Evolutionary conservation across 371 early-diverging fungal species (phyloP).

Genomic region (Choanephora cucurbitarum): DNA sequence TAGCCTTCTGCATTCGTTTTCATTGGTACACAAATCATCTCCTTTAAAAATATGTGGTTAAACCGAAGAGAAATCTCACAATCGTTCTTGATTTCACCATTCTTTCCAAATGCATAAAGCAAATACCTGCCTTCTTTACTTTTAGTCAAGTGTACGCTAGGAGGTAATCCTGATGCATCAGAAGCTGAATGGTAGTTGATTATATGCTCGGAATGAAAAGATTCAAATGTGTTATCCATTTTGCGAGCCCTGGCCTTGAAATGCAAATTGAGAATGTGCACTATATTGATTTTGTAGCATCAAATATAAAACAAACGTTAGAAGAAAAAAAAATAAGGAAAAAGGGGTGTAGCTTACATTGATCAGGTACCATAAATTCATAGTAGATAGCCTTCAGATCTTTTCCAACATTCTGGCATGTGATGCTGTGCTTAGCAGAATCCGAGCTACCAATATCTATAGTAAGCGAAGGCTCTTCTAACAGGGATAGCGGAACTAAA

Average conservation of each 20-base stretch:
- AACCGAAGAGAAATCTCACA: conserved; percentile 35
- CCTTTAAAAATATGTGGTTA: conserved; percentile 27
- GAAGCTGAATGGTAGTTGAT: not conserved
- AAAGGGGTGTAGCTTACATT: conserved; percentile 29
- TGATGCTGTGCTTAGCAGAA: conserved; percentile 29
- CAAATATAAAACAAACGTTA: too few relatives aligned
- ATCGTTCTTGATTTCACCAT: conserved; percentile 49
- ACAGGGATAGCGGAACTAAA: conserved; percentile 32
- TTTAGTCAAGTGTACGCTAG: conserved; percentile 10
- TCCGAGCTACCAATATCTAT: conserved; percentile 28
- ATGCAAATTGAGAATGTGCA: conserved; percentile 19
- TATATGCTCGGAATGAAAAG: not conserved
- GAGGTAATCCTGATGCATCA: not conserved
- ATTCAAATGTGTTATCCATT: conserved; percentile 1
- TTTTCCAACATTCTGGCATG: conserved; percentile 22
- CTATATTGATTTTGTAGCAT: conserved; percentile 9
- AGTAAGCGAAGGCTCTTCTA: conserved; percentile 43
- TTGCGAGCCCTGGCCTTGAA: conserved; percentile 40
- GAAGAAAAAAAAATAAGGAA: too few relatives aligned
- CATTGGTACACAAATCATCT: conserved; percentile 17
- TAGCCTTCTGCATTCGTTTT: conserved; percentile 49
- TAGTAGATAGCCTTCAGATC: conserved; percentile 12
- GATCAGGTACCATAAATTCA: conserved; percentile 40
- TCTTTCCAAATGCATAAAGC: conserved; percentile 49
- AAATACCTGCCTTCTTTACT: conserved; percentile 27